These are phyloP conservation scores for Carex parvula DNA, from an alignment of 176 grass and related monocot species.

Conservation along the genomic window DNA sequence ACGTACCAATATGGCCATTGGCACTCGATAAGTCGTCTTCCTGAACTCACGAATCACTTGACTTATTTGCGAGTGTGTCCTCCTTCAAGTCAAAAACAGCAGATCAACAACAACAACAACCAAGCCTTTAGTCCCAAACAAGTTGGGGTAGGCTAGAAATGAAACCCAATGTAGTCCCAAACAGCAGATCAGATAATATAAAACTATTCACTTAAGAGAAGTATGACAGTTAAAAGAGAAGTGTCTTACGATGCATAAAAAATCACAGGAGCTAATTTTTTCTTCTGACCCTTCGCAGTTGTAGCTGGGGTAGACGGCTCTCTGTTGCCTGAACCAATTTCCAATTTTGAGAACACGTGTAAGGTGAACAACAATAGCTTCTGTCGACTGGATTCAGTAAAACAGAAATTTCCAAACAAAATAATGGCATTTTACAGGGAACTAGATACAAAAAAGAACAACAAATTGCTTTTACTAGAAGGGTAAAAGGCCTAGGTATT, in stretches of 20 bases:
- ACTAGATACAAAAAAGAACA: not conserved
- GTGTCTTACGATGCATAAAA: slow-evolving; percentile 81
- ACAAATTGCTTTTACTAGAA: not conserved
- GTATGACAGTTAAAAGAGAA: not conserved
- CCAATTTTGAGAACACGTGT: not conserved
- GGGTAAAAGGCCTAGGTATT: not conserved
- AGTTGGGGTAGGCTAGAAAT: too few species aligned
- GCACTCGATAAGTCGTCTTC: slow-evolving; percentile 83
- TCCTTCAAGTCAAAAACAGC: slow-evolving; percentile 50
- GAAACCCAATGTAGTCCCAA: not conserved
- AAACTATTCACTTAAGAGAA: slow-evolving; percentile 10
- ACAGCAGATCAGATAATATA: not conserved
- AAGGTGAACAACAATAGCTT: not conserved
- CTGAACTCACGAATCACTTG: slow-evolving; percentile 91
- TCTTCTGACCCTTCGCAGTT: slow-evolving; percentile 55
- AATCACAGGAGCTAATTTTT: slow-evolving; percentile 48
- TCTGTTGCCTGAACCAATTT: slow-evolving; percentile 35
- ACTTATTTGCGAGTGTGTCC: slow-evolving; percentile 95
- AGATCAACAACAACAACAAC: not conserved
- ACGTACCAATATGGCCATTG: slow-evolving; percentile 80
- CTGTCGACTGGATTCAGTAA: not conserved
- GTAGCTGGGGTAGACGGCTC: slow-evolving; percentile 17
- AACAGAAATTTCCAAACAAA: not conserved
- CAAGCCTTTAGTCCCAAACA: too few species aligned
- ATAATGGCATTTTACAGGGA: not conserved